Evolutionary conservation across 768 basidiomycete species (phyloP).

Genomic region (Gloeophyllum trabeum): DNA sequence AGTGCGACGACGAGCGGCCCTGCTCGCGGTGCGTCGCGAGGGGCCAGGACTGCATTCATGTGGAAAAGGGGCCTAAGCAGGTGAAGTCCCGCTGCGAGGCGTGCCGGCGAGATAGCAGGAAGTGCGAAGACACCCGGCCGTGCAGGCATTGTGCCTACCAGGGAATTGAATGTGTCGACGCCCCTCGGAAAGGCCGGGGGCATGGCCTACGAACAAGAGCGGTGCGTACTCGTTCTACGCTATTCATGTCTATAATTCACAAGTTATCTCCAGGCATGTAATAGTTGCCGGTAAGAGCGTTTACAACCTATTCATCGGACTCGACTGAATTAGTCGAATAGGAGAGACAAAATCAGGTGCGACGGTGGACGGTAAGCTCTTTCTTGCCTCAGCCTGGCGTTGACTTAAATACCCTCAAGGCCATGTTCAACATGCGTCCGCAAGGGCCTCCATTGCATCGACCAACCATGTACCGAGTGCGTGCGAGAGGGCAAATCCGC

Average conservation of each 20-base stretch:
- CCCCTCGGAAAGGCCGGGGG: slow-evolving; percentile 38
- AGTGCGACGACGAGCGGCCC: slow-evolving; percentile 58
- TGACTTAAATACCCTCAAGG: not conserved
- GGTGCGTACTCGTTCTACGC: slow-evolving; percentile 23
- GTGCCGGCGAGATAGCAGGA: slow-evolving; percentile 43
- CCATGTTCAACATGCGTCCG: not conserved
- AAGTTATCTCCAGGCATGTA: slow-evolving; percentile 10
- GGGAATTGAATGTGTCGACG: slow-evolving; percentile 34
- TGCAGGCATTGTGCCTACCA: slow-evolving; percentile 39
- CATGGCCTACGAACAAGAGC: slow-evolving; percentile 52
- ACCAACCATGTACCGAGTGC: not conserved
- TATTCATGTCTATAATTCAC: not conserved
- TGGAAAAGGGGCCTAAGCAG: slow-evolving; percentile 43
- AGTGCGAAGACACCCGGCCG: slow-evolving; percentile 49
- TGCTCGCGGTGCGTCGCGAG: slow-evolving; percentile 48
- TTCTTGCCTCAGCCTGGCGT: not conserved
- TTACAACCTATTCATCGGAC: not conserved
- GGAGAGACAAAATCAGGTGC: slow-evolving; percentile 11
- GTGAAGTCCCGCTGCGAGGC: slow-evolving; percentile 49
- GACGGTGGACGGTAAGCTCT: slow-evolving; percentile 8
- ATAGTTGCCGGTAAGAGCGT: slow-evolving; percentile 10
- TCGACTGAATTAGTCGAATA: slow-evolving; percentile 1
- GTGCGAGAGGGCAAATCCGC: not conserved
- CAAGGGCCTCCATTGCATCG: not conserved
- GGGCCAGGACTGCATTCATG: slow-evolving; percentile 42